Conservation (phyloP, 257 asterid species). For the Osmanthus fragrans region DNA sequence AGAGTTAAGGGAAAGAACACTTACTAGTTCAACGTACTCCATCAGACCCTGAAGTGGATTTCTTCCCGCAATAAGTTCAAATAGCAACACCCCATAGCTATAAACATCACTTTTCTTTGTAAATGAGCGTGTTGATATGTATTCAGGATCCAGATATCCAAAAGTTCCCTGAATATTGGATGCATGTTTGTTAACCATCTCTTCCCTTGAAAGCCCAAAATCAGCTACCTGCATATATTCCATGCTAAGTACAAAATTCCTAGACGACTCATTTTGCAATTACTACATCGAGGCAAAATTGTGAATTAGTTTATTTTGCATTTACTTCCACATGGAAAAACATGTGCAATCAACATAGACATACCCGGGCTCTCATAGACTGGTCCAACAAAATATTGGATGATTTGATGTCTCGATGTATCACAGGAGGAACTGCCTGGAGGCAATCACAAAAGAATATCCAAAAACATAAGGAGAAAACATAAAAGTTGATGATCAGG, state of each 20-base stretch:
- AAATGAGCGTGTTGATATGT: conserved; percentile 78
- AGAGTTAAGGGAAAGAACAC: conserved; percentile 22
- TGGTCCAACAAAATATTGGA: conserved; percentile 91
- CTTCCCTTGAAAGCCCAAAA: conserved; percentile 98
- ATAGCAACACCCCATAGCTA: conserved; percentile 87
- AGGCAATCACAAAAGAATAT: conserved; percentile 26
- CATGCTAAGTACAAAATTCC: conserved; percentile 8
- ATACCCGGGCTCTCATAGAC: conserved; percentile 87
- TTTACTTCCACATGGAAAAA: conserved; percentile 10
- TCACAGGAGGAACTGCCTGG: conserved; percentile 96
- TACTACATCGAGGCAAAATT: not conserved
- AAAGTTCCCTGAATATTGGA: conserved; percentile 83
- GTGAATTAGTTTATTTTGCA: not conserved
- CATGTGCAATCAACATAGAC: conserved; percentile 21
- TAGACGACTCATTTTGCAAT: not conserved
- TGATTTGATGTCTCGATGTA: conserved; percentile 90
- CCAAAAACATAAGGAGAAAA: conserved; percentile 10
- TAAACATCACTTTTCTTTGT: conserved; percentile 93
- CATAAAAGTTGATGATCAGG: conserved; percentile 10
- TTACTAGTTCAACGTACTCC: conserved; percentile 88
- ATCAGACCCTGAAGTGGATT: conserved; percentile 91
- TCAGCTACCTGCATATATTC: conserved; percentile 69
- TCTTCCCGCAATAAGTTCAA: conserved; percentile 89
- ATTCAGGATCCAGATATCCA: conserved; percentile 96
- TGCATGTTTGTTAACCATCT: conserved; percentile 64